Percentiles rank a stretch among this genome's conserved stretches.
phyloP scores from a whole-genome alignment of 331 rosid species.

The Arachis monticola region DNA sequence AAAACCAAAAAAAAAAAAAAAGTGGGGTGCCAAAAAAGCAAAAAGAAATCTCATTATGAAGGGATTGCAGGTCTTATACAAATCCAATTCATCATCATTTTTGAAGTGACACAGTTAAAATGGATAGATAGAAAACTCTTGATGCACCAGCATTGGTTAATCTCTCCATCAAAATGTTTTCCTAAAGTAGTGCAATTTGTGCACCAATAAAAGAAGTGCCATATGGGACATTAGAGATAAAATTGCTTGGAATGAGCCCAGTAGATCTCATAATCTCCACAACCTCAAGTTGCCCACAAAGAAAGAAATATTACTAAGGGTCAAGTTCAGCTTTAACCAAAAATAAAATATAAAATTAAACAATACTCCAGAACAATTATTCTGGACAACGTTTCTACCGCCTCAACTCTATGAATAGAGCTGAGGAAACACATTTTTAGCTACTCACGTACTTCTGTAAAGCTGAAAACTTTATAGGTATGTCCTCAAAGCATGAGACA shows the following conservation, averaged over 20 bases:
- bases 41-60: constrained; percentile 29
- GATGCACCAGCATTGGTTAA: constrained; percentile 21
- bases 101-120: constrained; percentile 15
- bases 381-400: neutral
- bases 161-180: constrained; percentile 16
- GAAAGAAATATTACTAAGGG: neutral
- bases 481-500: constrained; percentile 72
- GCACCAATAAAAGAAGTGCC: constrained; percentile 11
- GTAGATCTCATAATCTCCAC: constrained; percentile 19
- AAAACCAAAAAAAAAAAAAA: neutral
- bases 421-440: constrained; percentile 32
- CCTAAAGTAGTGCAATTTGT: constrained; percentile 7
- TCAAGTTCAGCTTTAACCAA: constrained; percentile 2
- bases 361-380: neutral
- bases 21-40: too few relatives aligned
- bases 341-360: constrained; percentile 1
- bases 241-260: constrained; percentile 28
- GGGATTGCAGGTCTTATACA: constrained; percentile 20
- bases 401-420: constrained; percentile 28
- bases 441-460: constrained; percentile 75
- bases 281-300: constrained; percentile 30
- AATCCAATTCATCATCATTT: constrained; percentile 24
- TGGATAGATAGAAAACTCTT: constrained; percentile 10
- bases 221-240: neutral
- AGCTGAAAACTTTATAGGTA: constrained; percentile 77